These are phyloP conservation scores for Pseudozyma sp. DNA, from an alignment of 1,284 basidiomycete genomes.

Conservation along the genomic window DNA sequence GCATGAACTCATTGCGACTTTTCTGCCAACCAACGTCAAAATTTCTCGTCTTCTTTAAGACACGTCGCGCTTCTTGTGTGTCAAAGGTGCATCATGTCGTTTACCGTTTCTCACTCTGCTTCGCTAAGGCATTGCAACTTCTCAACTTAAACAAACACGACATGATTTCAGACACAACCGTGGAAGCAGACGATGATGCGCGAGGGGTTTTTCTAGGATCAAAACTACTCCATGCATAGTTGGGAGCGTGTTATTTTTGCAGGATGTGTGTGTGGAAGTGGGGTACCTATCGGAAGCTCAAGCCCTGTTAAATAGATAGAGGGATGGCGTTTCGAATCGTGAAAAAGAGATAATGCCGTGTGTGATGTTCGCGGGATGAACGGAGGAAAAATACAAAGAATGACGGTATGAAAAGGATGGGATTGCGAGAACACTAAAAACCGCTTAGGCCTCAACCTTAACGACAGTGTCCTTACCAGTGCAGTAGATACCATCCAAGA, in stretches of 20 bases:
- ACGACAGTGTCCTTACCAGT: slow-evolving; percentile 78
- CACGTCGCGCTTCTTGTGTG: no score
- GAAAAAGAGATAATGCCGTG: slow-evolving; percentile 16
- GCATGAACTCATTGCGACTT: no score
- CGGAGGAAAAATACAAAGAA: slow-evolving; percentile 8
- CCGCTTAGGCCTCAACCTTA: slow-evolving; percentile 74
- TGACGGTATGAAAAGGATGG: neutral
- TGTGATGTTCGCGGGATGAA: neutral
- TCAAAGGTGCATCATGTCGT: no score
- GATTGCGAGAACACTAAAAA: neutral
- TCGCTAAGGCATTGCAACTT: no score
- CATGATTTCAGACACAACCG: neutral
- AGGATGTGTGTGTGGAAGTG: slow-evolving; percentile 15
- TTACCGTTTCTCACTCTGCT: no score
- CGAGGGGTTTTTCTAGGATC: slow-evolving; percentile 19
- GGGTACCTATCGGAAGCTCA: slow-evolving; percentile 11
- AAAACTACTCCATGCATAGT: slow-evolving; percentile 38
- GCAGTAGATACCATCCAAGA: slow-evolving; percentile 81
- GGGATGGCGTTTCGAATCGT: slow-evolving; percentile 16
- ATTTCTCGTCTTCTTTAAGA: no score
- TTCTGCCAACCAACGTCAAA: no score
- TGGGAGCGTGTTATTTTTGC: slow-evolving; percentile 41
- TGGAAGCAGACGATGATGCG: neutral
- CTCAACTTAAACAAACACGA: neutral
- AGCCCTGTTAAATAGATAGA: slow-evolving; percentile 7